Conservation (phyloP, 2,329 filamentous ascomycete genomes). For the Cladophialophora immunda region DNA sequence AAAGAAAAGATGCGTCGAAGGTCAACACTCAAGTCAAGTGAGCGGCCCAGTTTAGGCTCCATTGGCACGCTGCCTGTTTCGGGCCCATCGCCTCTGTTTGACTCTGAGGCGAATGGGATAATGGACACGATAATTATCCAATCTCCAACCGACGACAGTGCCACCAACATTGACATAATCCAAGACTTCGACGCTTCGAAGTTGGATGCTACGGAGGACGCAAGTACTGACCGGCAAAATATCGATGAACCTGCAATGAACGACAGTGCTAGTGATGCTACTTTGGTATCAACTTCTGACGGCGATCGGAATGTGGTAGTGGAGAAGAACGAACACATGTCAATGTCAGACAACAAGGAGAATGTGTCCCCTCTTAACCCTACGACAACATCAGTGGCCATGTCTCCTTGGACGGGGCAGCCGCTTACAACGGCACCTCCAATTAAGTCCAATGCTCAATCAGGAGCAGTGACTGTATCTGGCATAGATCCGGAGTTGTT, state of each 20-base stretch:
- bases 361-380: constrained; percentile 45
- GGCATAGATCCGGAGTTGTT: constrained; percentile 25
- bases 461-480: constrained; percentile 32
- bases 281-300: constrained; percentile 48
- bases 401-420: constrained; percentile 43
- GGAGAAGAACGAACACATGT: constrained; percentile 43
- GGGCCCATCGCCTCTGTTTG: constrained; percentile 31
- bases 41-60: constrained; percentile 40
- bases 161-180: constrained; percentile 7
- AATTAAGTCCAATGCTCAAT: constrained; percentile 41
- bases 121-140: constrained; percentile 24
- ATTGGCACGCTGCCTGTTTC: constrained; percentile 34
- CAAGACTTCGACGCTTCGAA: constrained; percentile 6
- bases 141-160: constrained; percentile 19
- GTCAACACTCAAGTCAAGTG: constrained; percentile 48
- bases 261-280: constrained; percentile 49
- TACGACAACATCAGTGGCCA: constrained; percentile 24
- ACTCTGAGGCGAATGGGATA: constrained; percentile 22
- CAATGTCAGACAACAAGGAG: constrained; percentile 49
- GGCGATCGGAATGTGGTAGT: constrained; percentile 49
- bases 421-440: constrained; percentile 40
- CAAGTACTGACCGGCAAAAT: constrained; percentile 6
- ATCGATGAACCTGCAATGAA: constrained; percentile 24
- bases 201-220: constrained; percentile 17
- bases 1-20: constrained; percentile 61